Base-by-base conservation (phyloP, 106 monocot genomes). In the Allium sativum region DNA sequence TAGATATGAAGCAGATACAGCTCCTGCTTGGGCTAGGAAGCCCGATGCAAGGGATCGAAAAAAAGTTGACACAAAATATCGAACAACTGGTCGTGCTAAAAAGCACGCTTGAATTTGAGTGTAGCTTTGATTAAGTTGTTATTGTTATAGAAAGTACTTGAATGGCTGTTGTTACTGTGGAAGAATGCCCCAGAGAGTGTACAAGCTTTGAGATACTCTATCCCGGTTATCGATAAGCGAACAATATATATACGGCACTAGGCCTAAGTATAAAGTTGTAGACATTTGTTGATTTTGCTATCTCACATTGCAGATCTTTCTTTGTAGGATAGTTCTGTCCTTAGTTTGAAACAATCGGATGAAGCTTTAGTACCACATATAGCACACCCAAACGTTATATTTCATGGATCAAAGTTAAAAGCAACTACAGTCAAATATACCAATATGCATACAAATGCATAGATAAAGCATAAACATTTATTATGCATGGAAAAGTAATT, bases 371-470 rank as follows among this genome's bases (percentile, higher is more conserved):
- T 84, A 53, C 95, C 95, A 76, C 95, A 96, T 71, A 96, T 69
- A 69, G 90, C 95, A 46, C 90, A 90, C 21, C 95, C 95, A 68
- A 96, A 87, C 95, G 91, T 96, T 20, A 96, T 69, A 76, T 90
- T 96, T 79, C 79, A 84, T 10, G 10, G n/a, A n/a, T n/a, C n/a
- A n/a, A n/a, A n/a, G n/a, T n/a, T n/a, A n/a, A n/a, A n/a, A n/a
- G n/a, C n/a, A n/a, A n/a, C n/a, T n/a, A n/a, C n/a, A n/a, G n/a
- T n/a, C n/a, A n/a, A n/a, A n/a, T n/a, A n/a, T n/a, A n/a, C n/a
- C n/a, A n/a, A n/a, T n/a, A n/a, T n/a, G n/a, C n/a, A n/a, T n/a
- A n/a, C n/a, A n/a, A n/a, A n/a, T n/a, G n/a, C n/a, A n/a, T n/a
- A n/a, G n/a, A n/a, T n/a, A n/a, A n/a, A n/a, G n/a, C n/a, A n/a